Base-by-base conservation (phyloP, 106 monocot genomes). In the Triglochin maritima region DNA sequence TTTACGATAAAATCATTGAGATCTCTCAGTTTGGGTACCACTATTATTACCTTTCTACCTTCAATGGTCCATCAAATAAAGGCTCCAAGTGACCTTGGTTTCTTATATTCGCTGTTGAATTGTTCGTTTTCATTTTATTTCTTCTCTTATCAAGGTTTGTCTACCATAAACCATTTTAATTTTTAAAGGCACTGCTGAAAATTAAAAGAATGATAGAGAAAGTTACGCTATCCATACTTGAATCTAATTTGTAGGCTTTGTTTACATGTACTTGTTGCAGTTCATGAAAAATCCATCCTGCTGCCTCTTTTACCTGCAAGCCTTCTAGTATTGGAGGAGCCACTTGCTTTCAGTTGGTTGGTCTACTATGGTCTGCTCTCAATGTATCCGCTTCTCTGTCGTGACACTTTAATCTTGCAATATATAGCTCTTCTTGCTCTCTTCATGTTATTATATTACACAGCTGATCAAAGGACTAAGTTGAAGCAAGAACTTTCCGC, bases 281-380 rank as follows among this genome's bases (percentile, higher is more conserved):
- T 98, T 62, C 91, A 98, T 61, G 92, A 98, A 79, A 98, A 98
- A 68, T 98, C 91, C 17, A 88, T 98, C 63, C 70, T 92, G 72
- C 79, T 98, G 44, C 92, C 92, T 76, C 83, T 98, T 75, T 79
- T 98, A 65, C 88, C 98, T 60, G 98, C 88, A 62, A 92, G 86
- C 68, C 88, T 98, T 72, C 66, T 98, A 73, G 82, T 79, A 67
- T 72, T 84, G 51, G 69, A 84, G 71, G 92, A 98, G 59, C 92
- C 91, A 68, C 64, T 72, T 48, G 70, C 85, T 60, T 92, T 82
- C 66, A 77, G 76, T 68, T 89, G 80, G 84, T 76, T 88, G 53
- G 72, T 77, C 45, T 71, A 77, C 46, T 84, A 77, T 77, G 82
- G 80, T 47, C 64, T 98, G 71, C 73, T 89, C 59, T 98, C 92